These are phyloP conservation scores for Rhodotorula diobovata DNA, from an alignment of 768 basidiomycete species.

Conservation along the genomic window DNA sequence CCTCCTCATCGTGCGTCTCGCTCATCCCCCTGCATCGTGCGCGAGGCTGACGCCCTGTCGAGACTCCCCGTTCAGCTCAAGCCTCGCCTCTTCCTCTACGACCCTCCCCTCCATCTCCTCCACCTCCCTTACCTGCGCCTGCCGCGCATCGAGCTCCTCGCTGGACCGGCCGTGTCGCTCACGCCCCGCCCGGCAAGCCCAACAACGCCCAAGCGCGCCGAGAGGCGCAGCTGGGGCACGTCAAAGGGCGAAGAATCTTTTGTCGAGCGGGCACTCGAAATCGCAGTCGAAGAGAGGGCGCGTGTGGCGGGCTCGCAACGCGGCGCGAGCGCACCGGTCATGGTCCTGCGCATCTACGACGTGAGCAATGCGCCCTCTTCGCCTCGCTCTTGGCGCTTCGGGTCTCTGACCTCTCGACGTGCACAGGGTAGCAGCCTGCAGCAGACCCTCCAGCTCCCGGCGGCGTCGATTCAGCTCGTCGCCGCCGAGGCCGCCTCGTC, in stretches of 20 bases:
- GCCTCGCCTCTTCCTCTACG: not conserved
- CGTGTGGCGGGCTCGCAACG: no score
- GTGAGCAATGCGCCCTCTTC: not conserved
- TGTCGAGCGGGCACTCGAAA: not conserved
- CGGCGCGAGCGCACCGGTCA: not conserved
- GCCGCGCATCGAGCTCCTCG: not conserved
- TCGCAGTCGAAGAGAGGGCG: not conserved
- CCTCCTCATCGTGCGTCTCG: not conserved
- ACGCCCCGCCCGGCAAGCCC: no score
- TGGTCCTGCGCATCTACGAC: not conserved
- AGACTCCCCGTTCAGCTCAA: not conserved
- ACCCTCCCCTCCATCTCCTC: not conserved
- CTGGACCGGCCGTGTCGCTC: no score
- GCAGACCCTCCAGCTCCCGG: not conserved
- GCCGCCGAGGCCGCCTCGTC: not conserved
- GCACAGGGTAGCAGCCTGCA: not conserved
- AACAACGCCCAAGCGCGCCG: no score
- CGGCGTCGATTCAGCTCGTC: not conserved
- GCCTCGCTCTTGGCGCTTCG: no score
- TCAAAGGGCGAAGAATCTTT: not conserved
- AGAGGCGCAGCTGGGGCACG: not conserved
- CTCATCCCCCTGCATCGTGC: not conserved
- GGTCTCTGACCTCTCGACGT: no score
- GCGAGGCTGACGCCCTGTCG: no score
- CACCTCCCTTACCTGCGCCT: not conserved